phyloP scores from a whole-genome alignment of 768 basidiomycete genomes.

The Omphalotus guepiniiformis region DNA sequence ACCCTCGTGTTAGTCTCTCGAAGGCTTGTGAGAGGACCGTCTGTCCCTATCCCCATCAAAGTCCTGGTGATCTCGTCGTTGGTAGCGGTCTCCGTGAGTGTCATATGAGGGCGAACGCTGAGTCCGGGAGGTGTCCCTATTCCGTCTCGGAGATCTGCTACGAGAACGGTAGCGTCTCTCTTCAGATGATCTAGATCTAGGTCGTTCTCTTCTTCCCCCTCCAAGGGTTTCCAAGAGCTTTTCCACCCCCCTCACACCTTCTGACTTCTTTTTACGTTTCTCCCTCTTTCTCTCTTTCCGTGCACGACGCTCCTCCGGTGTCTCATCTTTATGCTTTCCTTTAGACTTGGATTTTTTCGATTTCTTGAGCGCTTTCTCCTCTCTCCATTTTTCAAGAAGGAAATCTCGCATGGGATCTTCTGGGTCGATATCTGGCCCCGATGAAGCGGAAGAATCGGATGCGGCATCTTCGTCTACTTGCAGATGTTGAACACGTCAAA shows the following conservation, averaged over 20 bases:
- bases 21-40: neutral
- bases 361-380: slow-evolving; percentile 58
- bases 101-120: neutral
- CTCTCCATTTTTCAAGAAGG: slow-evolving; percentile 68
- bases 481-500: slow-evolving; percentile 3
- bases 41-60: slow-evolving; percentile 2
- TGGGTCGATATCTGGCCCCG: slow-evolving; percentile 74
- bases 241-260: slow-evolving; percentile 65
- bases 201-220: slow-evolving; percentile 21
- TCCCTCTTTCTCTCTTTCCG: slow-evolving; percentile 72
- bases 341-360: slow-evolving; percentile 60
- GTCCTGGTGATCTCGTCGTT: neutral
- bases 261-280: slow-evolving; percentile 54
- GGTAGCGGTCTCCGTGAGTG: neutral
- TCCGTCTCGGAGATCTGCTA: slow-evolving; percentile 20
- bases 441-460: slow-evolving; percentile 64
- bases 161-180: slow-evolving; percentile 8
- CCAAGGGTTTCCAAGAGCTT: slow-evolving; percentile 54
- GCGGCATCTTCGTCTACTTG: slow-evolving; percentile 43
- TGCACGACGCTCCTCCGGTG: slow-evolving; percentile 71
- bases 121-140: slow-evolving; percentile 3
- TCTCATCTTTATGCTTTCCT: slow-evolving; percentile 68
- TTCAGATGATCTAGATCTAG: slow-evolving; percentile 1
- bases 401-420: slow-evolving; percentile 99
- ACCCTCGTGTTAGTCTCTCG: neutral